A percentile compares a stretch with the other conserved stretches of the same genome.
Conservation (phyloP, 495 filamentous ascomycete species). For the Penicillium nucicola region DNA sequence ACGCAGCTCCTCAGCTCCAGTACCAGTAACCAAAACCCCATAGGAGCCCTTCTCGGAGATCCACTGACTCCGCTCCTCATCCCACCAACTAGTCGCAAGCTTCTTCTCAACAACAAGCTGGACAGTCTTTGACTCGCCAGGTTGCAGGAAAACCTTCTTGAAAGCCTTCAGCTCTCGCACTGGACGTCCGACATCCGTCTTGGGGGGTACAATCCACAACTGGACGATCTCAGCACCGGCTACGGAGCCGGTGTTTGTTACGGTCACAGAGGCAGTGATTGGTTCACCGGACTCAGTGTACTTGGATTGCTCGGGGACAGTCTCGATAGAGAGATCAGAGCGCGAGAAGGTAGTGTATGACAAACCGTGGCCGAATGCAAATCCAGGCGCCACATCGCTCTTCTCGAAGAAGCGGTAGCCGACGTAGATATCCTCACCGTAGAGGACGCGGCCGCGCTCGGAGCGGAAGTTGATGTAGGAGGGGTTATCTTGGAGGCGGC, state of each 20-base stretch:
- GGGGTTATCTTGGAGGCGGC: constrained; percentile 67
- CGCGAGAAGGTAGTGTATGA: constrained; percentile 78
- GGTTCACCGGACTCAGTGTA: constrained; percentile 37
- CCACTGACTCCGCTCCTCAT: constrained; percentile 67
- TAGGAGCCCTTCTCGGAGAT: constrained; percentile 75
- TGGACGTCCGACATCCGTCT: constrained; percentile 57
- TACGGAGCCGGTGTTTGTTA: constrained; percentile 65
- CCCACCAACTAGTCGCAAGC: constrained; percentile 76
- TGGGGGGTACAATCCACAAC: constrained; percentile 64
- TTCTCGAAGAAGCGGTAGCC: constrained; percentile 84
- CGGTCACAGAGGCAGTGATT: constrained; percentile 57
- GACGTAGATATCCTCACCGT: constrained; percentile 78
- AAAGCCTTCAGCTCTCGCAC: constrained; percentile 79
- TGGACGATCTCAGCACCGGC: constrained; percentile 77
- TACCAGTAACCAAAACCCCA: constrained; percentile 61
- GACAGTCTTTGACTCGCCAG: constrained; percentile 68
- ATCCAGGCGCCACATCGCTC: constrained; percentile 59
- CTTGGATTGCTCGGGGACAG: constrained; percentile 26
- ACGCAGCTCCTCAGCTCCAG: constrained; percentile 38
- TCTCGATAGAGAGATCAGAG: constrained; percentile 52
- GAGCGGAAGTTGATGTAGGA: constrained; percentile 76
- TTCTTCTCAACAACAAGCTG: constrained; percentile 66
- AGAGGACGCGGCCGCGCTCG: constrained; percentile 71
- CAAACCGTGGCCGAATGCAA: constrained; percentile 81
- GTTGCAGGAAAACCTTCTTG: constrained; percentile 67